phyloP scores from a whole-genome alignment of 2,329 filamentous ascomycete genomes.

The Nemania bipapillata region DNA sequence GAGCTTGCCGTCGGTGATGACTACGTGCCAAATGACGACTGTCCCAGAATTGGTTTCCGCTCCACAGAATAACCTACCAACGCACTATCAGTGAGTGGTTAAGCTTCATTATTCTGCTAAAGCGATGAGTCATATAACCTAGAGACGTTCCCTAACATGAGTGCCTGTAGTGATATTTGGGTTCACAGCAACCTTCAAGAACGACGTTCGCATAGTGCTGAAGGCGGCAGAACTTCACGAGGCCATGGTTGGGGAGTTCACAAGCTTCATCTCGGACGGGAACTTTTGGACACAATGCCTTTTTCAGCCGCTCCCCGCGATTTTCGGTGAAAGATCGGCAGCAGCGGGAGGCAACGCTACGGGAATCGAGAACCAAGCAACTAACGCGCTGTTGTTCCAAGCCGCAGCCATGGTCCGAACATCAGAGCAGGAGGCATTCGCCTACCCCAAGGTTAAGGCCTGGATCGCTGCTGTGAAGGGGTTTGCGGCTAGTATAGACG shows the following conservation, averaged over 20 bases:
- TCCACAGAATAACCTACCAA: no score
- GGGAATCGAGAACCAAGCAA: conserved; percentile 13
- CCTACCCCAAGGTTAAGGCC: not conserved
- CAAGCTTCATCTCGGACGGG: conserved; percentile 14
- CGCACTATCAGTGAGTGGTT: no score
- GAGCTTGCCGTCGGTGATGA: not conserved
- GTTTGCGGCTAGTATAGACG: conserved; percentile 14
- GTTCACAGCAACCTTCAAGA: conserved; percentile 37
- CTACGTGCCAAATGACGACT: not conserved
- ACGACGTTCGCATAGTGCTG: conserved; percentile 27
- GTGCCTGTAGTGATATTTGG: no score
- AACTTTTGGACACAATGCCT: conserved; percentile 39
- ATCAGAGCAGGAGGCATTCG: conserved; percentile 9
- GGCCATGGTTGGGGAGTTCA: conserved; percentile 15
- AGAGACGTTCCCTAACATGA: no score
- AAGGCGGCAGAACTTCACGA: conserved; percentile 32
- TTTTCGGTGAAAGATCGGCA: not conserved
- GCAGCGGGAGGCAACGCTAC: conserved; percentile 19
- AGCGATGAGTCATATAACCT: no score
- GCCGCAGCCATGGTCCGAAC: conserved; percentile 14
- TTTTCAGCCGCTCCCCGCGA: conserved; percentile 30
- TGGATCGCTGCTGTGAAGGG: not conserved
- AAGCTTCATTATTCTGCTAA: no score
- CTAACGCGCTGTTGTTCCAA: conserved; percentile 22
- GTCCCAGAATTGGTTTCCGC: no score